Conservation (phyloP, 2,329 filamentous ascomycete species). For the Penicillium sp. region DNA sequence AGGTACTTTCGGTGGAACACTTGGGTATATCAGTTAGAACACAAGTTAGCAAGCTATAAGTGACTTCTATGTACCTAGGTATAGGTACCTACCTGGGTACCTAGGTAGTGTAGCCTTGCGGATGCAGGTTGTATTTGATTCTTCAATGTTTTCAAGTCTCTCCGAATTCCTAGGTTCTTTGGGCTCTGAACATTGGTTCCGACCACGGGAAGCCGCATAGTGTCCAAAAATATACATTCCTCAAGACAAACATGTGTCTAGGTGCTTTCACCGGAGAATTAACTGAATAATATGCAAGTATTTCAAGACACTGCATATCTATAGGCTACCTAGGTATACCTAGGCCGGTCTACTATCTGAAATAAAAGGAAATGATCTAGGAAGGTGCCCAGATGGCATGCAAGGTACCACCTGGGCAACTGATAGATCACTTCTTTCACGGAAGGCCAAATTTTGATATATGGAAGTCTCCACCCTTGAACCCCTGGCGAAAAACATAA, state of each 20-base stretch:
- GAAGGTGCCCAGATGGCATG: neutral
- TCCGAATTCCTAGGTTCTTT: neutral
- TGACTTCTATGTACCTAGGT: neutral
- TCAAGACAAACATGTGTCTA: neutral
- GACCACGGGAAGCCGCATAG: slow-evolving; percentile 1
- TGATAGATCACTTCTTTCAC: slow-evolving; percentile 13
- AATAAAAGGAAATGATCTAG: neutral
- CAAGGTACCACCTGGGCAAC: slow-evolving; percentile 6
- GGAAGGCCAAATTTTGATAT: neutral
- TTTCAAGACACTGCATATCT: neutral
- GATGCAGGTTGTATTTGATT: neutral
- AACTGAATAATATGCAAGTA: neutral
- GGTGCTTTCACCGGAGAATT: neutral
- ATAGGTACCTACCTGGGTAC: too few relatives aligned
- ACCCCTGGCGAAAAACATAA: neutral
- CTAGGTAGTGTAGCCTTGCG: neutral
- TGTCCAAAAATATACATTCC: neutral
- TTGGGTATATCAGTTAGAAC: neutral
- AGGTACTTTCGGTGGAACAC: neutral
- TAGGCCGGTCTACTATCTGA: neutral
- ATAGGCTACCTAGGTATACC: neutral
- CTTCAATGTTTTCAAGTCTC: neutral
- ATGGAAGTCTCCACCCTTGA: neutral
- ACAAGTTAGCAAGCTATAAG: neutral
- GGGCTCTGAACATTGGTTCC: neutral